phyloP scores from a whole-genome alignment of 2,329 filamentous ascomycete genomes.

The Neonectria magnoliae region DNA sequence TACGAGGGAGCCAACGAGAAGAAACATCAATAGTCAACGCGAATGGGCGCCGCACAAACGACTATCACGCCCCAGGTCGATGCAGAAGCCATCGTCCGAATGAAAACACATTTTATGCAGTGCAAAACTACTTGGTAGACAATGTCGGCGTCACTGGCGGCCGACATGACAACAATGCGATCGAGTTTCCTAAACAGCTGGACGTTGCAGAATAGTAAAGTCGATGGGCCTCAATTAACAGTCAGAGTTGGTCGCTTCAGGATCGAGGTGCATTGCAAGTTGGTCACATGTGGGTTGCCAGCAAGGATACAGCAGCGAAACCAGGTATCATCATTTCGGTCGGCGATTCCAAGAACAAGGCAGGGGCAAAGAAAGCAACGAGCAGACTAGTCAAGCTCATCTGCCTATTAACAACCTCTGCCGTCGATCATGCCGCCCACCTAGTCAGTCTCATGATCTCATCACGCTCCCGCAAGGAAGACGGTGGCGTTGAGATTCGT shows the following conservation, averaged over 20 bases:
- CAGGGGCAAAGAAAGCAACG: not conserved
- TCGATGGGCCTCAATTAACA: not conserved
- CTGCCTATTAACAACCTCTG: not conserved
- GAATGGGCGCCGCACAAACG: not conserved
- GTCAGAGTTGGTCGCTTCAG: not conserved
- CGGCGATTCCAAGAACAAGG: not conserved
- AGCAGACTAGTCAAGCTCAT: not conserved
- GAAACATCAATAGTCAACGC: slow-evolving; percentile 30
- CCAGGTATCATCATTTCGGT: not conserved
- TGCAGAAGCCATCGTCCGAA: not conserved
- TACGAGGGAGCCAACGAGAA: slow-evolving; percentile 25
- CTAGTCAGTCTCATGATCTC: not conserved
- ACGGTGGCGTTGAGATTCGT: not conserved
- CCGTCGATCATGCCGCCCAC: not conserved
- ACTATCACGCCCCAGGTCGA: not conserved
- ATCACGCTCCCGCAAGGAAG: not conserved
- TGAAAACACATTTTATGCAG: not conserved
- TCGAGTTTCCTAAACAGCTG: not conserved
- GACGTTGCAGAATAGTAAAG: not conserved
- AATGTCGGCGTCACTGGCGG: not conserved
- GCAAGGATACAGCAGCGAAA: not conserved
- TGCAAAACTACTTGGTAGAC: not conserved
- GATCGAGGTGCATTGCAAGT: not conserved
- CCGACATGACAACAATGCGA: not conserved
- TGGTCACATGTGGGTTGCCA: not conserved